Percentiles rank a stretch among this genome's conserved stretches.
Evolutionary conservation across 1,139 yeast genomes (phyloP).

Genomic region (Eremothecium cymbalariae): DNA sequence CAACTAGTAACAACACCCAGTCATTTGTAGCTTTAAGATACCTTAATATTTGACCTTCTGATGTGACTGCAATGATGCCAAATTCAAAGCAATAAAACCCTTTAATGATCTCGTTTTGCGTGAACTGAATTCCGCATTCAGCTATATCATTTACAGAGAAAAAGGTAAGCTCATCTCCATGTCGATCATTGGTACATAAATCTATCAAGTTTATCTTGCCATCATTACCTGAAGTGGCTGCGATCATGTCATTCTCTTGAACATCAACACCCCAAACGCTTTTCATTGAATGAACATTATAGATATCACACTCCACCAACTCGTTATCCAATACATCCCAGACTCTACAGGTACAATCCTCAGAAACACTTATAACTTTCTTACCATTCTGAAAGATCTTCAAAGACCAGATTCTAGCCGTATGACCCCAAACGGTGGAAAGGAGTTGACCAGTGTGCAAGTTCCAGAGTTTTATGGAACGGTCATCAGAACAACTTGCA

Average conservation of each 20-base stretch:
- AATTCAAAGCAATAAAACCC: conserved; percentile 44
- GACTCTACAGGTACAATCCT: conserved; percentile 78
- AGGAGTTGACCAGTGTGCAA: conserved; percentile 46
- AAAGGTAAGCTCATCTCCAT: conserved; percentile 23
- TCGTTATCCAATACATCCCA: conserved; percentile 45
- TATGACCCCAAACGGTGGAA: conserved; percentile 93
- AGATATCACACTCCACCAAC: conserved; percentile 39
- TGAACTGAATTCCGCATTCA: conserved; percentile 27
- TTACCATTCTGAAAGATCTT: conserved; percentile 42
- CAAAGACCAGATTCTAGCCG: conserved; percentile 85
- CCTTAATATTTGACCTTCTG: conserved; percentile 48
- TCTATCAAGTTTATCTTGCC: conserved; percentile 67
- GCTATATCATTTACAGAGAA: conserved; percentile 35
- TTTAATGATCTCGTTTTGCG: conserved; percentile 49
- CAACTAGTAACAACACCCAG: conserved; percentile 34
- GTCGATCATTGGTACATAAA: conserved; percentile 31
- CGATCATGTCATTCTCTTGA: conserved; percentile 38
- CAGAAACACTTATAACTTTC: conserved; percentile 61
- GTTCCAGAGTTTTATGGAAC: conserved; percentile 75
- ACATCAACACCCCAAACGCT: conserved; percentile 82
- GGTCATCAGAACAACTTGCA: conserved; percentile 85
- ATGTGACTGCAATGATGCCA: conserved; percentile 50
- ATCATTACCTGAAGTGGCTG: conserved; percentile 85
- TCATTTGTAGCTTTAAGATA: conserved; percentile 24
- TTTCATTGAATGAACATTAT: conserved; percentile 72